Percentiles rank a stretch among this genome's conserved stretches.
Evolutionary conservation across 116 monocot genomes (phyloP).

Genomic region (Posidonia oceanica): DNA sequence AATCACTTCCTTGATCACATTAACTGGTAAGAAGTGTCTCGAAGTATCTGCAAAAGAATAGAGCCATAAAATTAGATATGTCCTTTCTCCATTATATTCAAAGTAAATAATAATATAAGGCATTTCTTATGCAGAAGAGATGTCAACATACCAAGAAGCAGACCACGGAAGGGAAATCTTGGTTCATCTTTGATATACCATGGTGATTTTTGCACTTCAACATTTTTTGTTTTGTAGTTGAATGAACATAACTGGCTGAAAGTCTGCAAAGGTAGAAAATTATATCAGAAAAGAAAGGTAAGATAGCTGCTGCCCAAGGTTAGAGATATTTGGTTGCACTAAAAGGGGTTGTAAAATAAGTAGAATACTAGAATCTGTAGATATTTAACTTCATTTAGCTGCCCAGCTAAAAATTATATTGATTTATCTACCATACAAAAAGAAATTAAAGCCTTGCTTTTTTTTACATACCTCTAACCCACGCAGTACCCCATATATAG

Average conservation of each 20-base stretch:
- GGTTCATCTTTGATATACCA: conserved; percentile 96
- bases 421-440: background rate
- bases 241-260: conserved; percentile 90
- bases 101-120: background rate
- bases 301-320: background rate
- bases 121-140: background rate
- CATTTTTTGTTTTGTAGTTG: conserved; percentile 69
- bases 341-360: too few relatives aligned
- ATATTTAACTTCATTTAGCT: too few relatives aligned
- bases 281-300: background rate
- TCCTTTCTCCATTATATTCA: background rate
- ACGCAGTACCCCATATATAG: conserved; percentile 82
- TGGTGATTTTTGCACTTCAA: conserved; percentile 77
- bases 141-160: conserved; percentile 69
- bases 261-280: conserved; percentile 42
- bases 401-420: background rate
- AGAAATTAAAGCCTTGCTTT: background rate
- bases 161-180: conserved; percentile 86
- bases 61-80: background rate
- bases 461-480: conserved; percentile 70
- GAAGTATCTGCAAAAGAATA: conserved; percentile 68
- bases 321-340: too few relatives aligned
- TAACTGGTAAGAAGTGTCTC: conserved; percentile 74
- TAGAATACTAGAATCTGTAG: too few relatives aligned
- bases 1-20: conserved; percentile 87